phyloP scores from a whole-genome alignment of 768 basidiomycete genomes.

The Sporobolomyces phaffii region DNA sequence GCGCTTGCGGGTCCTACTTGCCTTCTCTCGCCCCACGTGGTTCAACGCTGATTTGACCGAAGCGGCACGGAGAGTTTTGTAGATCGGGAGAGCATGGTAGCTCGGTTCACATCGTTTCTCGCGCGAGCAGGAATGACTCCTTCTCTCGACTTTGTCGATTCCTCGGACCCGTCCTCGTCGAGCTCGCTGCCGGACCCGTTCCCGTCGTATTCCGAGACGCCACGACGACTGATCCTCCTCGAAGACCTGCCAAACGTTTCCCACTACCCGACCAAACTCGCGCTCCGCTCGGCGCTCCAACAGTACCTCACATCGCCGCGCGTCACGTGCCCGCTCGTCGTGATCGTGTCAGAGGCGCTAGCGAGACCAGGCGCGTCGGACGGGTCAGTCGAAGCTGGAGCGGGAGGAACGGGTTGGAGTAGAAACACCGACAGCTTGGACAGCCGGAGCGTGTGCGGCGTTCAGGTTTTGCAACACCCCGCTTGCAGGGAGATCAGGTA shows the following conservation, averaged over 20 bases:
- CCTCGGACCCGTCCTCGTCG: slow-evolving; percentile 11
- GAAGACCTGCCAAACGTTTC: slow-evolving; percentile 73
- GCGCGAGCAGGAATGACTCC: slow-evolving; percentile 65
- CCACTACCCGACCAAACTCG: slow-evolving; percentile 62
- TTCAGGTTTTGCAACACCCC: slow-evolving; percentile 62
- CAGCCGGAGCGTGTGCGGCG: too few relatives aligned
- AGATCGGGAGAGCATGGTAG: slow-evolving; percentile 31
- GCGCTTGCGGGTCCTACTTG: not conserved
- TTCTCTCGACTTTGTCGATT: slow-evolving; percentile 48
- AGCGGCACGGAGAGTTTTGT: not conserved
- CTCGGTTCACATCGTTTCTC: slow-evolving; percentile 39
- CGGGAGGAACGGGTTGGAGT: slow-evolving; percentile 47
- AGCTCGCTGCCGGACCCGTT: not conserved
- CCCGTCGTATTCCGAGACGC: not conserved
- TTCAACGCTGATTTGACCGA: not conserved
- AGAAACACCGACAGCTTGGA: too few relatives aligned
- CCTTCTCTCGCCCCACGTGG: not conserved
- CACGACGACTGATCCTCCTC: slow-evolving; percentile 38
- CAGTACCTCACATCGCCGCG: slow-evolving; percentile 50
- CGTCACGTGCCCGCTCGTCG: slow-evolving; percentile 59
- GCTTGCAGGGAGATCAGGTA: slow-evolving; percentile 76
- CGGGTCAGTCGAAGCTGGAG: slow-evolving; percentile 45
- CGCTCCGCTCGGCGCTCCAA: slow-evolving; percentile 57
- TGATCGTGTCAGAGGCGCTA: slow-evolving; percentile 78
- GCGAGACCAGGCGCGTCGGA: slow-evolving; percentile 50